These are phyloP conservation scores for Penicillium bialowiezense DNA, from an alignment of 495 filamentous ascomycete genomes.

Conservation along the genomic window DNA sequence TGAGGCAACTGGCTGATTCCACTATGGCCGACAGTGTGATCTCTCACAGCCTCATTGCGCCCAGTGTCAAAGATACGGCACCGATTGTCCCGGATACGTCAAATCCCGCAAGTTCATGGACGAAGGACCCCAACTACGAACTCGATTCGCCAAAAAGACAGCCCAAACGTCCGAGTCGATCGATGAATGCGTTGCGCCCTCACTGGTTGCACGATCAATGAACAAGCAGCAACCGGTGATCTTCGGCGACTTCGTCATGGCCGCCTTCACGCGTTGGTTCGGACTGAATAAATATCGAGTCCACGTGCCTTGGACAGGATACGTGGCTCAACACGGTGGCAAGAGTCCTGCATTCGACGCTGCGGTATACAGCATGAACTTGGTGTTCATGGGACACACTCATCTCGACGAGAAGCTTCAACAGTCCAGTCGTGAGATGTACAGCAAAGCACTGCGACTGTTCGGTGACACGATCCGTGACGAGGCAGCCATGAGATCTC, in stretches of 20 bases:
- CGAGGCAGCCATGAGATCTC: conserved; percentile 11
- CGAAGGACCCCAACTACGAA: conserved; percentile 18
- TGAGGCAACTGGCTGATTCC: not conserved
- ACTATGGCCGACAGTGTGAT: conserved; percentile 22
- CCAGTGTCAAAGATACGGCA: conserved; percentile 25
- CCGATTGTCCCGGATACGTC: conserved; percentile 29
- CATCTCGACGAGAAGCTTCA: conserved; percentile 13
- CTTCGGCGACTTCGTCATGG: conserved; percentile 23
- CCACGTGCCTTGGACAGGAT: conserved; percentile 22
- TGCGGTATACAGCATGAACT: conserved; percentile 20
- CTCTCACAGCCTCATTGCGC: conserved; percentile 24
- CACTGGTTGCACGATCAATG: conserved; percentile 18
- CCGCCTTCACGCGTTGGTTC: conserved; percentile 23
- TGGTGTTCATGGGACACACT: conserved; percentile 17
- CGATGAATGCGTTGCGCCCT: conserved; percentile 20
- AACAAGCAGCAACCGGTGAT: conserved; percentile 23
- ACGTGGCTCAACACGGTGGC: conserved; percentile 17
- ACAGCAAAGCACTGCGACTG: conserved; percentile 29
- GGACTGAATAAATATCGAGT: conserved; percentile 23
- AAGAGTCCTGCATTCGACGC: conserved; percentile 22
- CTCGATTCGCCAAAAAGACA: conserved; percentile 14
- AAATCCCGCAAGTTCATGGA: conserved; percentile 23
- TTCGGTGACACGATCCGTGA: conserved; percentile 26
- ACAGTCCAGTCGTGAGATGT: conserved; percentile 24
- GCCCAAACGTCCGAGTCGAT: conserved; percentile 11